phyloP scores from a whole-genome alignment of 1,284 basidiomycete species.

The Marasmius oreades region DNA sequence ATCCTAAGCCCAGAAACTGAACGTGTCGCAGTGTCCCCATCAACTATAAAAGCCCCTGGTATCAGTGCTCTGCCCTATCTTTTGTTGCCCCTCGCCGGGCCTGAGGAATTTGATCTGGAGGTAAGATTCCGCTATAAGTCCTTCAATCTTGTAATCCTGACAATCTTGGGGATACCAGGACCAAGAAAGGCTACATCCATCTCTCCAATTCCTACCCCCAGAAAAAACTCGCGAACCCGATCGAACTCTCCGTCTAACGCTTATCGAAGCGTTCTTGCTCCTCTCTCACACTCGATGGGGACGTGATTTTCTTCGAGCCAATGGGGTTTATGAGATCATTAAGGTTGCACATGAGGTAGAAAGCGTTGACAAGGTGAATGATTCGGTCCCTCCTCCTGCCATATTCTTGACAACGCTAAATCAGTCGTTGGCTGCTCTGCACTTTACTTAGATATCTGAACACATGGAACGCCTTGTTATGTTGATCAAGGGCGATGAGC shows the following conservation, averaged over 20 bases:
- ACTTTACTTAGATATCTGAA: conserved; percentile 58
- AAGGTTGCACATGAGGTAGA: conserved; percentile 81
- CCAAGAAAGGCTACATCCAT: conserved; percentile 82
- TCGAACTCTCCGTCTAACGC: conserved; percentile 74
- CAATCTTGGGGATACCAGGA: conserved; percentile 48
- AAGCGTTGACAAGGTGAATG: conserved; percentile 67
- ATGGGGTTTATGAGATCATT: conserved; percentile 89
- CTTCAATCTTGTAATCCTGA: neutral
- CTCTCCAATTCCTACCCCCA: conserved; percentile 85
- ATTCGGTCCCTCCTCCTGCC: conserved; percentile 1
- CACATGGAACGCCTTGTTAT: conserved; percentile 73
- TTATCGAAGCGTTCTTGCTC: conserved; percentile 87
- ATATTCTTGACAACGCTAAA: neutral
- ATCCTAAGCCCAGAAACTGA: conserved; percentile 61
- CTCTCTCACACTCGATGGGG: conserved; percentile 89
- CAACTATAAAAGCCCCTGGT: conserved; percentile 62
- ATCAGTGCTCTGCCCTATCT: conserved; percentile 83
- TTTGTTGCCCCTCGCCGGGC: conserved; percentile 88
- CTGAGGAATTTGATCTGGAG: conserved; percentile 91
- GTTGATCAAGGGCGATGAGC: conserved; percentile 70
- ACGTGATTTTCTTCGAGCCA: conserved; percentile 73
- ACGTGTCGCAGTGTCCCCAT: conserved; percentile 48
- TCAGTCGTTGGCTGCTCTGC: neutral
- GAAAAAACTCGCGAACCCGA: conserved; percentile 87
- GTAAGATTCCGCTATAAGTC: conserved; percentile 33